phyloP scores from a whole-genome alignment of 805 yeast species.

The Ogataea paraovalis region DNA sequence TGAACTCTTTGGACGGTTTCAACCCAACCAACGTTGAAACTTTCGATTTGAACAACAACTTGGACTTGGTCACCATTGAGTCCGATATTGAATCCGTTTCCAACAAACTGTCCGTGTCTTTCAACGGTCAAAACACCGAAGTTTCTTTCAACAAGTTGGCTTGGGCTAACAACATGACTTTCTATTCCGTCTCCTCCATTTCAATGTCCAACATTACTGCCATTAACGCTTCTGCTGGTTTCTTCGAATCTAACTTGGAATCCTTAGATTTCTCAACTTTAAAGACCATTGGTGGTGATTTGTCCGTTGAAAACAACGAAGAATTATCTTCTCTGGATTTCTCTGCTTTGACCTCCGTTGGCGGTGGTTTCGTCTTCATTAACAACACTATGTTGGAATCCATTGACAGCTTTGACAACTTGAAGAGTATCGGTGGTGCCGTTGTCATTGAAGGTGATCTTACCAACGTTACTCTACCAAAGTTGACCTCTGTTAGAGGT shows the following conservation, averaged over 20 bases:
- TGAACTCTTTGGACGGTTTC: constrained; percentile 66
- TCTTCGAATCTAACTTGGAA: constrained; percentile 67
- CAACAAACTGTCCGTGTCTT: constrained; percentile 71
- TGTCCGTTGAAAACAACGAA: constrained; percentile 70
- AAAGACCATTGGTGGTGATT: constrained; percentile 70
- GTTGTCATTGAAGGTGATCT: constrained; percentile 76
- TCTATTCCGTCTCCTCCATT: constrained; percentile 75
- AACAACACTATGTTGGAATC: constrained; percentile 72
- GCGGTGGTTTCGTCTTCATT: constrained; percentile 90
- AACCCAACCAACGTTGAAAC: constrained; percentile 42
- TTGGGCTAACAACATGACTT: constrained; percentile 85
- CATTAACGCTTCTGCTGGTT: constrained; percentile 79
- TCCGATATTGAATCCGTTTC: constrained; percentile 73
- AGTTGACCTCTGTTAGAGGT: constrained; percentile 80
- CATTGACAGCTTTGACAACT: constrained; percentile 69
- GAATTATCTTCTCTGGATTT: constrained; percentile 66
- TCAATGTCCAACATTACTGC: constrained; percentile 62
- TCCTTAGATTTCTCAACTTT: constrained; percentile 52
- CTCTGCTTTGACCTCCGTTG: constrained; percentile 65
- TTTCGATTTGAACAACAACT: constrained; percentile 90
- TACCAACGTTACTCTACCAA: constrained; percentile 70
- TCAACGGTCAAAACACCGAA: constrained; percentile 75
- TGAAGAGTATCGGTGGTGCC: constrained; percentile 84
- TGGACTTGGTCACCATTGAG: constrained; percentile 64
- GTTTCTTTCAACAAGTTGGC: constrained; percentile 64